phyloP scores from a whole-genome alignment of 441 rosid genomes.

The Adansonia gregorii region DNA sequence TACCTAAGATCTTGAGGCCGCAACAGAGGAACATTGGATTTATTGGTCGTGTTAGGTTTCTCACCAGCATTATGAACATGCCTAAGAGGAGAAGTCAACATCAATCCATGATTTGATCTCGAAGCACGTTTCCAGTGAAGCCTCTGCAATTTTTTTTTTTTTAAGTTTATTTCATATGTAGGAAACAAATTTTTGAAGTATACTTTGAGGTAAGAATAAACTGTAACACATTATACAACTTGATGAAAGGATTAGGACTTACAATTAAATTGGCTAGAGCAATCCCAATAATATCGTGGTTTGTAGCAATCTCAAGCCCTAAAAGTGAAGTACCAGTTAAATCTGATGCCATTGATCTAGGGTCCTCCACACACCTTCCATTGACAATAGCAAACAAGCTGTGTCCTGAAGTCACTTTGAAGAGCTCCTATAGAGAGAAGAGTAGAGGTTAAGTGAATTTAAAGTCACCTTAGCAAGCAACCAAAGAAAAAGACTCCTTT shows the following conservation, averaged over 20 bases:
- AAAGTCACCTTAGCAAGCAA: neutral
- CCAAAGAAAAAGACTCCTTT: neutral
- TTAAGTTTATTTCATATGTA: constrained; percentile 9
- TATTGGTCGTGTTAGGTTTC: constrained; percentile 45
- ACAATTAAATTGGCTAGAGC: constrained; percentile 93
- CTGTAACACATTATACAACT: neutral
- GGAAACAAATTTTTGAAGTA: neutral
- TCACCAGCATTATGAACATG: constrained; percentile 43
- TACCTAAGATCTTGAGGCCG: constrained; percentile 86
- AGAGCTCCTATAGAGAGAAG: constrained; percentile 62
- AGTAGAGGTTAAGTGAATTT: constrained; percentile 14
- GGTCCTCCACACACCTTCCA: constrained; percentile 89
- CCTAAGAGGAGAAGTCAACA: constrained; percentile 88
- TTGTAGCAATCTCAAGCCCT: constrained; percentile 79
- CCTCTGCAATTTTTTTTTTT: constrained; percentile 55
- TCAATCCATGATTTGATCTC: constrained; percentile 72
- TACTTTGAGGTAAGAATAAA: neutral
- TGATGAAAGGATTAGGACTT: constrained; percentile 37
- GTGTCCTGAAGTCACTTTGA: constrained; percentile 73
- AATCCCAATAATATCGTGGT: constrained; percentile 83
- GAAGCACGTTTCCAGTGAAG: constrained; percentile 93
- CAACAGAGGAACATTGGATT: constrained; percentile 51
- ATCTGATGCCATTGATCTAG: constrained; percentile 90
- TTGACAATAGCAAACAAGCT: constrained; percentile 82
- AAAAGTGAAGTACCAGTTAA: constrained; percentile 74